These are phyloP conservation scores for Gillenia trifoliata DNA, from an alignment of 306 rosid genomes.

Conservation along the genomic window DNA sequence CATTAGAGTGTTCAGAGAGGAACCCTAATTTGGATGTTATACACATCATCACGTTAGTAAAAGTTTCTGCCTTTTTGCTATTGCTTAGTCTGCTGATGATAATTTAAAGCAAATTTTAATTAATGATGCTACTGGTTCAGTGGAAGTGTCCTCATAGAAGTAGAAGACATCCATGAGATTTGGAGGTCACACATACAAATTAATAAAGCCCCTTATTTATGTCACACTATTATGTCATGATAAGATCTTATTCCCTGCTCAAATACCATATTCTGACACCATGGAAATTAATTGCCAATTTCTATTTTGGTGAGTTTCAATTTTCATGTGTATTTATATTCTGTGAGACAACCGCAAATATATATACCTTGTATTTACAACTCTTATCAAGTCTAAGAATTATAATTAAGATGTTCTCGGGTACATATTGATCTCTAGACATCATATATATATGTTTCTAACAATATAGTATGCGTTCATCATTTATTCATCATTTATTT, in stretches of 20 bases:
- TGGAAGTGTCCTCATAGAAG: not conserved
- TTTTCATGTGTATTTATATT: not conserved
- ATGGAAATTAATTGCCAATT: too few relatives aligned
- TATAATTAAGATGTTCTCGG: too few relatives aligned
- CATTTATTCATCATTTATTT: too few relatives aligned
- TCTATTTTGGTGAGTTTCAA: too few relatives aligned
- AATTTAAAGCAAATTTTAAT: not conserved
- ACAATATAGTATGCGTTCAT: too few relatives aligned
- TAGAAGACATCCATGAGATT: not conserved
- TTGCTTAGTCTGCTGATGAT: not conserved
- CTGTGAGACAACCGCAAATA: not conserved
- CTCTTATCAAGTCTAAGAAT: too few relatives aligned
- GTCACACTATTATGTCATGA: not conserved
- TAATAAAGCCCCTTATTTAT: too few relatives aligned
- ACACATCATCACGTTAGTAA: not conserved
- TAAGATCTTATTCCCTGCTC: not conserved
- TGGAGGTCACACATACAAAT: not conserved
- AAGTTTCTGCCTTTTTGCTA: too few relatives aligned
- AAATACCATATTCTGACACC: too few relatives aligned
- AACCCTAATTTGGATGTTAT: not conserved
- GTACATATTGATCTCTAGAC: too few relatives aligned
- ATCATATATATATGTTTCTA: too few relatives aligned
- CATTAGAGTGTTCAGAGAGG: not conserved
- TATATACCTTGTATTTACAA: too few relatives aligned
- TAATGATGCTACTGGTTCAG: not conserved